phyloP scores from a whole-genome alignment of 805 yeast genomes.

The Limtongia smithiae region DNA sequence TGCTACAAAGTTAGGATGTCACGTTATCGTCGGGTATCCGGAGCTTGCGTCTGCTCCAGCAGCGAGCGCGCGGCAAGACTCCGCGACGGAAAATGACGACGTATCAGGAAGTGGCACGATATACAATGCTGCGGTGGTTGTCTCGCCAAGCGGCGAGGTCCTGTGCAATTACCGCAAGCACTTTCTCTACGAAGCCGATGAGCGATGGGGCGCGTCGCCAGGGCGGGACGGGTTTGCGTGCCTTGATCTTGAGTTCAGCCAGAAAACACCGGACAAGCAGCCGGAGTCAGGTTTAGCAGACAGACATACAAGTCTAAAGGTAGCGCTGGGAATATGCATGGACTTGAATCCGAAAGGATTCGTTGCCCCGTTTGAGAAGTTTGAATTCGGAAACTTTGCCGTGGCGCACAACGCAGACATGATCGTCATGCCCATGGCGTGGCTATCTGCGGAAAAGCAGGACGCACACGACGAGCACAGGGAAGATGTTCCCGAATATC shows the following conservation, averaged over 20 bases:
- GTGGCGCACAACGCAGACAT: conserved; percentile 48
- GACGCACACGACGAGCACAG: neutral
- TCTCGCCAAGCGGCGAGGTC: conserved; percentile 55
- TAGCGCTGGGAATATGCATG: conserved; percentile 87
- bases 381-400: conserved; percentile 64
- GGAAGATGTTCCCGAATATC: conserved; percentile 35
- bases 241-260: conserved; percentile 40
- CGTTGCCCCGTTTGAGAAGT: conserved; percentile 68
- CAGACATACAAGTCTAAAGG: conserved; percentile 38
- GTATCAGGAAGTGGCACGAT: conserved; percentile 34
- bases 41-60: conserved; percentile 41
- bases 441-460: conserved; percentile 49
- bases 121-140: conserved; percentile 70
- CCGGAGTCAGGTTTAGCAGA: too few species aligned
- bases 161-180: conserved; percentile 70
- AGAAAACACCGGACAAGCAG: neutral
- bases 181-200: conserved; percentile 74
- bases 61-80: neutral
- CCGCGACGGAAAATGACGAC: neutral
- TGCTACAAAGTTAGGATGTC: conserved; percentile 22
- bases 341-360: conserved; percentile 86
- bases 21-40: conserved; percentile 70
- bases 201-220: conserved; percentile 72
- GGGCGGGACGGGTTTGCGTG: conserved; percentile 58
- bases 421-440: conserved; percentile 78